Conservation (phyloP, 1,284 basidiomycete genomes). For the Grifola frondosa region DNA sequence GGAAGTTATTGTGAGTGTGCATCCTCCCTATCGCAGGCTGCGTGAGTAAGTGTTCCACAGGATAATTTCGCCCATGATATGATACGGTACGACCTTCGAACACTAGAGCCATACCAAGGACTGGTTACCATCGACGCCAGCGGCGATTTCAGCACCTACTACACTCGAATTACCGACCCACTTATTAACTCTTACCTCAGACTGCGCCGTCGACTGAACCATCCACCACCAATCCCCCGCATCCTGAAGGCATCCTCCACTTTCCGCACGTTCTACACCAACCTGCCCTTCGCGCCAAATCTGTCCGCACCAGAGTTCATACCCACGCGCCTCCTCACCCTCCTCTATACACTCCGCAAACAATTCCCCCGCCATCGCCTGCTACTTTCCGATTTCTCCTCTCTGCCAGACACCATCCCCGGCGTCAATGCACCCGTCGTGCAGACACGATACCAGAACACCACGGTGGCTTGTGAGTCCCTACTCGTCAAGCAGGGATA, state of each 20-base stretch:
- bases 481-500: conserved; percentile 93
- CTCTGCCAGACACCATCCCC: conserved; percentile 82
- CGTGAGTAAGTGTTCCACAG: conserved; percentile 36
- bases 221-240: conserved; percentile 55
- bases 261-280: conserved; percentile 62
- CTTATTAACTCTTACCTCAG: conserved; percentile 74
- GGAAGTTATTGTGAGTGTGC: conserved; percentile 83
- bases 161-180: conserved; percentile 84
- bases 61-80: conserved; percentile 99
- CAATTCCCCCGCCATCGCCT: conserved; percentile 91
- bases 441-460: conserved; percentile 85
- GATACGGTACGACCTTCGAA: conserved; percentile 83
- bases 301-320: conserved; percentile 89
- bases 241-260: conserved; percentile 54
- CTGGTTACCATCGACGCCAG: conserved; percentile 78
- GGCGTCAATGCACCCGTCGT: conserved; percentile 94
- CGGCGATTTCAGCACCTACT: conserved; percentile 87
- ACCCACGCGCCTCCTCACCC: conserved; percentile 87
- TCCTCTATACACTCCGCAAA: conserved; percentile 80
- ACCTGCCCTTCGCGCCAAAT: conserved; percentile 89
- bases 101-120: conserved; percentile 81
- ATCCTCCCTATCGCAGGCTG: background rate
- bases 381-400: conserved; percentile 90
- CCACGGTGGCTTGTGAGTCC: conserved; percentile 87
- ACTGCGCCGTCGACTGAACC: conserved; percentile 56